Conservation (phyloP, 805 yeast species). For the Wickerhamomyces alni region DNA sequence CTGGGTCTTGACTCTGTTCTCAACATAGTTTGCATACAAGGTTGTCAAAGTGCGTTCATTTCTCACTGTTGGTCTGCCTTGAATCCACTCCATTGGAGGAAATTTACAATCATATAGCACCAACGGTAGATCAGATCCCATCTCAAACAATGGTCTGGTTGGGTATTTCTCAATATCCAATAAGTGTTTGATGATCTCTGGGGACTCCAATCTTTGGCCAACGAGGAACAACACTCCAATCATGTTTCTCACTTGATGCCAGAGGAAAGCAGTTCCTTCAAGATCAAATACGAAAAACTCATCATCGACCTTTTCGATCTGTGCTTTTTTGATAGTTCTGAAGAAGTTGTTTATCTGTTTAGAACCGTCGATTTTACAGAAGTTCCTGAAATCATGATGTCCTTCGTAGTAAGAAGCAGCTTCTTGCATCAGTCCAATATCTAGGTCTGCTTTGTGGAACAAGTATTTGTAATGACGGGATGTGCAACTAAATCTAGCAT, state of each 20-base stretch:
- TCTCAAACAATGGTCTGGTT: conserved; percentile 70
- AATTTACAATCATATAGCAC: conserved; percentile 82
- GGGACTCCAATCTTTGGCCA: conserved; percentile 71
- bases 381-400: conserved; percentile 86
- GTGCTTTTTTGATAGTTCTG: conserved; percentile 54
- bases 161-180: conserved; percentile 54
- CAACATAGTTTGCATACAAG: conserved; percentile 47
- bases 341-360: conserved; percentile 80
- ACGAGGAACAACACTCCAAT: conserved; percentile 74
- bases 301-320: conserved; percentile 34
- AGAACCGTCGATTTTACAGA: conserved; percentile 90
- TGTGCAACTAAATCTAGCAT: conserved; percentile 90
- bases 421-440: conserved; percentile 57
- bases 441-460: conserved; percentile 50
- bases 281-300: conserved; percentile 67
- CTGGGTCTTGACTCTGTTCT: conserved; percentile 49
- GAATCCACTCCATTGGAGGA: conserved; percentile 62
- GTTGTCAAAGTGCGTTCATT: conserved; percentile 34
- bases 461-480: conserved; percentile 82
- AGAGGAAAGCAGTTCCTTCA: conserved; percentile 83
- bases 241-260: conserved; percentile 99
- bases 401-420: conserved; percentile 67
- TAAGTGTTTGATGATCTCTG: conserved; percentile 49
- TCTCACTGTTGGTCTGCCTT: conserved; percentile 29
- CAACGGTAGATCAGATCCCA: conserved; percentile 88